Percentiles rank a stretch among this genome's conserved stretches.
phyloP scores from a whole-genome alignment of 73 alveolate species.

The Paramecium pentaurelia region DNA sequence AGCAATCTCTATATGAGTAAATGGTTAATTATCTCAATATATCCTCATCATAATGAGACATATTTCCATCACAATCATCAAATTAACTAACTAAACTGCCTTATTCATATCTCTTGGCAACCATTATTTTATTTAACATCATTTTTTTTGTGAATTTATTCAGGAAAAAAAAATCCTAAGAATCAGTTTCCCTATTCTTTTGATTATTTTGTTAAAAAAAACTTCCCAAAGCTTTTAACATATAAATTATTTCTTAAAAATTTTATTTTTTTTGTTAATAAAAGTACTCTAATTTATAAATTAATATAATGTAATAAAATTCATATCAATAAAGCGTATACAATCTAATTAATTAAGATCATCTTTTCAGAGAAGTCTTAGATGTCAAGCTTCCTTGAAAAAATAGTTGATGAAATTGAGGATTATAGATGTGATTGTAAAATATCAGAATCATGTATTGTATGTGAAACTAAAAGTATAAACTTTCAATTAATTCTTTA shows the following conservation, averaged over 20 bases:
- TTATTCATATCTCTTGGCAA: background rate
- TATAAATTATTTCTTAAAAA: too few species aligned
- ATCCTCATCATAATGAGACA: background rate
- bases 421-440: conserved; percentile 1
- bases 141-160: too few species aligned
- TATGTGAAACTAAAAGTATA: conserved; percentile 8
- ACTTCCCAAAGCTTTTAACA: too few species aligned
- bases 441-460: background rate
- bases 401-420: background rate
- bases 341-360: background rate
- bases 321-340: background rate
- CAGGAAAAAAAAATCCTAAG: too few species aligned
- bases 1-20: background rate
- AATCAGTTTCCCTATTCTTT: too few species aligned
- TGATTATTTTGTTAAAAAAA: too few species aligned
- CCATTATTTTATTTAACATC: background rate
- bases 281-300: background rate
- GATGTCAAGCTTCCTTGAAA: background rate
- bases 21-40: background rate
- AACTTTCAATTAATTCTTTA: background rate
- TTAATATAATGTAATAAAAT: background rate
- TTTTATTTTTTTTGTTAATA: too few species aligned
- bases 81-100: background rate
- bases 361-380: background rate
- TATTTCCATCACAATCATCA: background rate